Evolutionary conservation across 306 rosid species (phyloP).

Genomic region (Prosopis cineraria): DNA sequence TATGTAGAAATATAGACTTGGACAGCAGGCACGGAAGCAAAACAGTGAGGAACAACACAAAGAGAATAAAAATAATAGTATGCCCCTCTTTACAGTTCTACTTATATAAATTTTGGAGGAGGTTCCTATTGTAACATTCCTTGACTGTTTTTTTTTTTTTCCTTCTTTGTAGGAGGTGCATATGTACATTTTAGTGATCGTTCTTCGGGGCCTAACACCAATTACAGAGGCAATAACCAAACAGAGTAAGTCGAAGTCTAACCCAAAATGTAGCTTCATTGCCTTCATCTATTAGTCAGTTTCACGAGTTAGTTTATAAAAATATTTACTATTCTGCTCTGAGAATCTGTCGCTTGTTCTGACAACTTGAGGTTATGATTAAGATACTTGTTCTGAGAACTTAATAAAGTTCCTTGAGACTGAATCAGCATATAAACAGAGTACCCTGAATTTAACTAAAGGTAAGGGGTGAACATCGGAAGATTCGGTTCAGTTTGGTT

Average conservation of each 20-base stretch:
- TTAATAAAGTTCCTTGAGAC: not conserved
- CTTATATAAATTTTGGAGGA: not conserved
- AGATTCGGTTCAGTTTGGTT: no score
- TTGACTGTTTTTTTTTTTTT: conserved; percentile 12
- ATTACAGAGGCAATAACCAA: conserved; percentile 55
- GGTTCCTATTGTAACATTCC: not conserved
- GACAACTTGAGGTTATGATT: not conserved
- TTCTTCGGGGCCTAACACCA: conserved; percentile 48
- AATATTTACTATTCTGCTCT: not conserved
- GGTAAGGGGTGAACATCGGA: no score
- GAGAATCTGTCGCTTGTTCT: not conserved
- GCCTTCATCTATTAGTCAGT: not conserved
- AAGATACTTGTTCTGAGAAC: not conserved
- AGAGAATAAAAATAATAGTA: conserved; percentile 60
- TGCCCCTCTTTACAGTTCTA: conserved; percentile 22
- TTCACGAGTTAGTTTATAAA: not conserved
- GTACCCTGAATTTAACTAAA: not conserved
- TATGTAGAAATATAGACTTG: conserved; percentile 90
- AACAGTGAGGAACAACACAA: conserved; percentile 54
- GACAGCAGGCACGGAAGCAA: conserved; percentile 63
- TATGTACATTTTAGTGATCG: conserved; percentile 53
- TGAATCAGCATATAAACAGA: not conserved
- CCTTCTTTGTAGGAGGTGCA: conserved; percentile 49
- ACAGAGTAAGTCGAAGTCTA: conserved; percentile 52
- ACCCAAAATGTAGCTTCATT: conserved; percentile 17